Evolutionary conservation across 2,329 filamentous ascomycete species (phyloP).

Genomic region (Fusarium protoensiforme): DNA sequence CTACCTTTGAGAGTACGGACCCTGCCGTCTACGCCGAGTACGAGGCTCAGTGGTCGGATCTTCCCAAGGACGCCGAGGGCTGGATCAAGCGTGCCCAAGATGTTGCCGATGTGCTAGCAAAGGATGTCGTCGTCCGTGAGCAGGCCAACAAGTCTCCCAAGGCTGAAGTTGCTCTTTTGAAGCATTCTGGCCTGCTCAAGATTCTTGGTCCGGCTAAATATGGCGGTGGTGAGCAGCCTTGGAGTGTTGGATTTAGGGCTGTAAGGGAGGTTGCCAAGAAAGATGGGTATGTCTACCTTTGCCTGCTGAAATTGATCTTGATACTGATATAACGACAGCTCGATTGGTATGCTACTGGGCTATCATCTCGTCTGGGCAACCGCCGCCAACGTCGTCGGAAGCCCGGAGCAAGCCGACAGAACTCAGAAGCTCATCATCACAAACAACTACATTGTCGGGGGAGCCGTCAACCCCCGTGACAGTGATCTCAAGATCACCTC

Average conservation of each 20-base stretch:
- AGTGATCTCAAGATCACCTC: conserved; percentile 67
- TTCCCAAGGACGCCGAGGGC: conserved; percentile 44
- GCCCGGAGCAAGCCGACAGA: conserved; percentile 67
- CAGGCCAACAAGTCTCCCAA: conserved; percentile 53
- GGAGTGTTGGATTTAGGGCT: conserved; percentile 64
- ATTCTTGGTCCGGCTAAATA: conserved; percentile 53
- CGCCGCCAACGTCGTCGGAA: conserved; percentile 70
- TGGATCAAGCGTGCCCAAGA: conserved; percentile 55
- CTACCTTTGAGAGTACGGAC: conserved; percentile 43
- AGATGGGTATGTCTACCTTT: conserved; percentile 60
- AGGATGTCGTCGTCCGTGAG: conserved; percentile 50
- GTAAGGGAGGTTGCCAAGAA: conserved; percentile 72
- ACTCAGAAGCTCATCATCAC: conserved; percentile 66
- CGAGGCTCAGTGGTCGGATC: conserved; percentile 47
- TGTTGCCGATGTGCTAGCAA: conserved; percentile 49
- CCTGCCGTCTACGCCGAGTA: conserved; percentile 52
- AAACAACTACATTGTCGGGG: conserved; percentile 75
- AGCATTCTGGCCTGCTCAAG: conserved; percentile 54
- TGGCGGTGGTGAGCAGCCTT: conserved; percentile 57
- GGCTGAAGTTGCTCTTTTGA: conserved; percentile 54
- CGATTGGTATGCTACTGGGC: conserved; percentile 72
- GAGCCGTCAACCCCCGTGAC: conserved; percentile 74
- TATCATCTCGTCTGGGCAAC: conserved; percentile 74
- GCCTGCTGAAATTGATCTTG: background rate
- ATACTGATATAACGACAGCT: conserved; percentile 47